Conservation (phyloP, 257 asterid species). For the Lycium barbarum region DNA sequence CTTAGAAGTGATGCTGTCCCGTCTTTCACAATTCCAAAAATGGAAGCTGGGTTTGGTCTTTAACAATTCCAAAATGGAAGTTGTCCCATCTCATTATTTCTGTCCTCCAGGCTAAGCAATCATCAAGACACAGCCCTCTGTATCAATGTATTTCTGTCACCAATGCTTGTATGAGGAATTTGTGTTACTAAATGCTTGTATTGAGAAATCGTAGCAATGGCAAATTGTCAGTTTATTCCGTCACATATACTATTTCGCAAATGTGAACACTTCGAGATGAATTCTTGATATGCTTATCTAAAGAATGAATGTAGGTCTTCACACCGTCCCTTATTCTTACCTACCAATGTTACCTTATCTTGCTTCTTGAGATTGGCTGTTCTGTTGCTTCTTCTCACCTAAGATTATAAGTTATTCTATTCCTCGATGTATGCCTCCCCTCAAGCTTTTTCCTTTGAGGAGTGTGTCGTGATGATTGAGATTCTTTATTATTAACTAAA, state of each 20-base stretch:
- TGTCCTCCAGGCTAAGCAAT: background rate
- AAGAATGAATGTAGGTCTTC: background rate
- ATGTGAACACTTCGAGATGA: background rate
- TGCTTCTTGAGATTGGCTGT: background rate
- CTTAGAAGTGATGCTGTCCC: background rate
- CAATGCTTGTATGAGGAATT: too few relatives aligned
- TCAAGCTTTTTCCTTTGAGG: background rate
- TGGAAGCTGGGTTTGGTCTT: too few relatives aligned
- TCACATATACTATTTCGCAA: background rate
- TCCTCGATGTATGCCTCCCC: background rate
- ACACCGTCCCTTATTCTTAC: background rate
- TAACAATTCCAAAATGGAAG: background rate
- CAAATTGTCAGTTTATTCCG: background rate
- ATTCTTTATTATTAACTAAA: background rate
- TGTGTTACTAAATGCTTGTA: background rate
- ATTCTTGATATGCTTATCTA: background rate
- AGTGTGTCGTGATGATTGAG: background rate
- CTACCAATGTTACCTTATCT: background rate
- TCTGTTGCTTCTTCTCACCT: background rate
- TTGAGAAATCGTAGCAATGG: background rate
- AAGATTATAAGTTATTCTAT: background rate
- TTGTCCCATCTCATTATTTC: background rate
- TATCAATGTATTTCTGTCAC: background rate
- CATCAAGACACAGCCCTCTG: background rate
- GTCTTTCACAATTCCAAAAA: background rate